Evolutionary conservation across 306 rosid genomes (phyloP), one percentile per base, ranked within the genome.

Genomic region (Hippophae rhamnoides): DNA sequence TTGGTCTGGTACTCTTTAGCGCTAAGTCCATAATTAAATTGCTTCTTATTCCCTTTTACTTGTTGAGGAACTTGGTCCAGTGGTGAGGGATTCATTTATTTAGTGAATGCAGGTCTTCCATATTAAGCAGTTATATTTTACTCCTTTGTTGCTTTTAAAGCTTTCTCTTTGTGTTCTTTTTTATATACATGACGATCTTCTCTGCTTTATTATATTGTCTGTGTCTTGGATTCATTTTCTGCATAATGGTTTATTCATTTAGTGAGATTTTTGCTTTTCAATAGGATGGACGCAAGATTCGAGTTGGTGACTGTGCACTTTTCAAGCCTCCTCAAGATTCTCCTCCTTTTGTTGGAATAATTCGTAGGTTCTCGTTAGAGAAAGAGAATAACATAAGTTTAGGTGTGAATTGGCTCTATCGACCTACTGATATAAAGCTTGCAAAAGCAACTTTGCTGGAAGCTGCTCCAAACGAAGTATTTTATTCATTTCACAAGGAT

Each of bases 401-500:
- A 61, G 76, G 83, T 64, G 95, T 89, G 13, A 85, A 72, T 76
- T 85, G 95, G 95, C 89, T 89, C 9, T 85, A 89, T 81, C 89
- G 97, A 56, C 67, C 90, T 27, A 72, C 76, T 70, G 95, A 85
- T 74, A 75, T 89, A 50, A 77, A 73, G 65, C 94, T 85, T 48
- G 62, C 88, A 67, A 77, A 85, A 70, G 86, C 79, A 41, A 74
- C 75, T 74, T 81, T 69, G 41, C 79, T 81, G 67, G 81, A 89
- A 67, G 81, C 90, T 53, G 76, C 78, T 48, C 97, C 88, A 10
- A 89, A 89, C 86, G 97, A 89, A 70, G 61, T 89, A 53, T 85
- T 89, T 73, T 89, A 83, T 78, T 79, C 97, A 76, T 86, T 89
- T 80, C 97, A 85, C 58, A 81, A 76, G 95, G 89, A 81, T 81